Evolutionary conservation across 2,329 filamentous ascomycete genomes (phyloP).

Genomic region (Colletotrichum magnum): DNA sequence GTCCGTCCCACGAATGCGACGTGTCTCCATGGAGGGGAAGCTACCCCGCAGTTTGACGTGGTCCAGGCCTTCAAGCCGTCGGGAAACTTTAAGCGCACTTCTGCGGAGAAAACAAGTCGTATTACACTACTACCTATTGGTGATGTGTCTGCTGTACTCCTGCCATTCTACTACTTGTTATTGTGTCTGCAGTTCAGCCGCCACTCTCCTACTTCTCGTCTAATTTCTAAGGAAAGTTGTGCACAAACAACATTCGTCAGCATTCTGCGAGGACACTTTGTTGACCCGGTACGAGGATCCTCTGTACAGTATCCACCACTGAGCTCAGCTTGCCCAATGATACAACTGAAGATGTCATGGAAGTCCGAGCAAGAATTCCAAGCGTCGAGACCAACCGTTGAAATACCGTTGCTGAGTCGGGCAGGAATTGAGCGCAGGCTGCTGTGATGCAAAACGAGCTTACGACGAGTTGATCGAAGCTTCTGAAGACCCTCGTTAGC

Average conservation of each 20-base stretch:
- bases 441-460: conserved; percentile 1
- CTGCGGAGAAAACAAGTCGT: background rate
- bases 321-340: conserved; percentile 15
- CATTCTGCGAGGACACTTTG: background rate
- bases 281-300: background rate
- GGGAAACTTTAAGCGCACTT: background rate
- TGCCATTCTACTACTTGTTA: background rate
- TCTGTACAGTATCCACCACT: conserved; percentile 6
- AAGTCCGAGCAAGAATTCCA: background rate
- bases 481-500: background rate
- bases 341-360: background rate
- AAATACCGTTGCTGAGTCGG: background rate
- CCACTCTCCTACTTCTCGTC: no score
- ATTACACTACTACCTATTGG: background rate
- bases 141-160: background rate
- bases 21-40: conserved; percentile 1
- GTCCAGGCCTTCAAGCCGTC: background rate
- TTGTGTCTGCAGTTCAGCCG: no score
- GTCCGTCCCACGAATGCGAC: background rate
- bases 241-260: background rate
- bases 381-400: background rate
- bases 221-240: no score
- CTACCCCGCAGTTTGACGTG: conserved; percentile 25
- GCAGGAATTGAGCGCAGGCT: background rate
- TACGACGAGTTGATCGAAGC: background rate